A percentile compares a stretch with the other conserved stretches of the same genome.
phyloP scores from a whole-genome alignment of 208 protist genomes.

The Trypanosomatidae sp. region DNA sequence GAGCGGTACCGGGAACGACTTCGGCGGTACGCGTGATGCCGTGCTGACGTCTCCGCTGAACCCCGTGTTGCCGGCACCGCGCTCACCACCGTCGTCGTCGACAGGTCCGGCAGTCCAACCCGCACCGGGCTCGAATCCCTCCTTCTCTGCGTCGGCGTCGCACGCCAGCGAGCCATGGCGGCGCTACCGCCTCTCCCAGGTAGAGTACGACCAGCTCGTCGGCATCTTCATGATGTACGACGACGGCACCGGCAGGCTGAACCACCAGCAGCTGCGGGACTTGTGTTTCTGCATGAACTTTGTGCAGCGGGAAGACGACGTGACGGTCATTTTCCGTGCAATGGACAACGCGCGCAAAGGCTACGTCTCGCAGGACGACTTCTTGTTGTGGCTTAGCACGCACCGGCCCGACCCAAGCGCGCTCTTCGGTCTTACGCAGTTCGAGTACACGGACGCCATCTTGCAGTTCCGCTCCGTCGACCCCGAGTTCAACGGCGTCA shows the following conservation, averaged over 20 bases:
- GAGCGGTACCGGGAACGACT: too few species aligned
- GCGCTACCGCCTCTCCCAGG: constrained; percentile 37
- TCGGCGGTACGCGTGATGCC: too few species aligned
- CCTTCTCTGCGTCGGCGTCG: too few species aligned
- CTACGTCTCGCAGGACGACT: constrained; percentile 56
- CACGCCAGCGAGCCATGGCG: constrained; percentile 3
- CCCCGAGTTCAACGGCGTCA: constrained; percentile 58
- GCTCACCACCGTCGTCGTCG: too few species aligned
- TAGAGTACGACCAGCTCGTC: constrained; percentile 83
- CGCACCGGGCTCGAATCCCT: too few species aligned
- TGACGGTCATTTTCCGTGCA: constrained; percentile 56
- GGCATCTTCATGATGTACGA: constrained; percentile 84
- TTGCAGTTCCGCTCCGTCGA: constrained; percentile 84
- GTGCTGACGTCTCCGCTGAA: too few species aligned
- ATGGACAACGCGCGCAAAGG: constrained; percentile 53
- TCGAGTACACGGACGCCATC: constrained; percentile 82
- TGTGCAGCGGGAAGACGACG: constrained; percentile 55
- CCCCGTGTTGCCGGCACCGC: too few species aligned
- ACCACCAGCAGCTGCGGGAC: constrained; percentile 45
- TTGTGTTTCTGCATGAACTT: constrained; percentile 84
- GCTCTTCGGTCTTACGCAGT: constrained; percentile 71
- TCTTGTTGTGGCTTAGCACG: constrained; percentile 64
- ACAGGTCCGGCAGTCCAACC: constrained; percentile 8
- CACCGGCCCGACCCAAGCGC: constrained; percentile 66
- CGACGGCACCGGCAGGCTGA: constrained; percentile 63